Evolutionary conservation across 768 basidiomycete species (phyloP).

Genomic region (Rhodotorula babjevae): DNA sequence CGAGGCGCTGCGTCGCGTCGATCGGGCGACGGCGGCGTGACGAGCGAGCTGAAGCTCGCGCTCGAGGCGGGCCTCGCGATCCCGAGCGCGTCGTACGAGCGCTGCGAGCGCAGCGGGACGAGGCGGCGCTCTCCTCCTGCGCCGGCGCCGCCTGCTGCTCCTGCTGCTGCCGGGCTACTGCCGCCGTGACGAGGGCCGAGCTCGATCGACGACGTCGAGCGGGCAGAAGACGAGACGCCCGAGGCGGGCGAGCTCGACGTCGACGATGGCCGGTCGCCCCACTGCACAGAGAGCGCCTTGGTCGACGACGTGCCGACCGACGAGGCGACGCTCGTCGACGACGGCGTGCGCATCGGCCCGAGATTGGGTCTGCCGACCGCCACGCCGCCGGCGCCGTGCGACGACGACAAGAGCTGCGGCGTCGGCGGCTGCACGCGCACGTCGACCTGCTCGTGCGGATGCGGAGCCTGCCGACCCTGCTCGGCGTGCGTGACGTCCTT

Average conservation of each 20-base stretch:
- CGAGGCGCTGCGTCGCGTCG: not conserved
- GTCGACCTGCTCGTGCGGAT: too few species aligned
- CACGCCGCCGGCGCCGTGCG: not conserved
- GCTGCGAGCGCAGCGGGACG: too few species aligned
- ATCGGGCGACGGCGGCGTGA: constrained; percentile 14
- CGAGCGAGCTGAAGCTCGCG: constrained; percentile 13
- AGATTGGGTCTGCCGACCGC: too few species aligned
- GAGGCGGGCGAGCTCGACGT: not conserved
- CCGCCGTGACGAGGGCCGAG: not conserved
- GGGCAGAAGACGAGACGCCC: not conserved
- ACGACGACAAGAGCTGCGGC: not conserved
- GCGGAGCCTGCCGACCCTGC: too few species aligned
- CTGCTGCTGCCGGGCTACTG: too few species aligned
- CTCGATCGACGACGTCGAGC: not conserved
- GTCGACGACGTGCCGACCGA: not conserved
- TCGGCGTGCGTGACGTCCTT: not conserved
- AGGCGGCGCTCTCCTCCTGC: too few species aligned
- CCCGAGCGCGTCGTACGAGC: too few species aligned
- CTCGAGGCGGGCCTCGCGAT: not conserved
- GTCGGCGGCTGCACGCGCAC: constrained; percentile 9
- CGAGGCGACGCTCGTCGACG: not conserved
- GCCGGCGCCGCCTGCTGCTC: too few species aligned
- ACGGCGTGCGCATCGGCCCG: not conserved
- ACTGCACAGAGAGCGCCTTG: constrained; percentile 1
- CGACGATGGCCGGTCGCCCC: not conserved